Evolutionary conservation across 1,284 basidiomycete species (phyloP).

Genomic region (Pseudozyma pruni): DNA sequence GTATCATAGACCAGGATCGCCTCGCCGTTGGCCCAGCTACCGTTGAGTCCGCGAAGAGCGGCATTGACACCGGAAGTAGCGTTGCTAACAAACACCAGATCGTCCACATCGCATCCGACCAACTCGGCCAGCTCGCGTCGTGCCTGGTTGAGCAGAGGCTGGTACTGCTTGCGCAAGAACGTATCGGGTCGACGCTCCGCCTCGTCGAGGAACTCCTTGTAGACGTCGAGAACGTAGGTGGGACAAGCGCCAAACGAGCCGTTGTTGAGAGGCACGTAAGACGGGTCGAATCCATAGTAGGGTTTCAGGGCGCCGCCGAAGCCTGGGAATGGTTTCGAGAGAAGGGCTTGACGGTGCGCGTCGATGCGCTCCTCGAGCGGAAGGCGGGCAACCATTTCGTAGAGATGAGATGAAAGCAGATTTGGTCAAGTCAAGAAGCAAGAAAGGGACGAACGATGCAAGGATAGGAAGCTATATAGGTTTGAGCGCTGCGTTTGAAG

Average conservation of each 20-base stretch:
- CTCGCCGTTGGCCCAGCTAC: constrained; percentile 58
- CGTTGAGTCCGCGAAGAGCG: constrained; percentile 55
- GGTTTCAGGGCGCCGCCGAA: constrained; percentile 32
- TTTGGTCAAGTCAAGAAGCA: not conserved
- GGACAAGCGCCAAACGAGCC: constrained; percentile 47
- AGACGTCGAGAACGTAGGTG: constrained; percentile 31
- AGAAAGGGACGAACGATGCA: too few species aligned
- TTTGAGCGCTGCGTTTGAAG: too few species aligned
- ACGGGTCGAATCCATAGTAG: constrained; percentile 33
- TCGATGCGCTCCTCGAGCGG: constrained; percentile 20
- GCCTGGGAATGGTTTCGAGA: constrained; percentile 28
- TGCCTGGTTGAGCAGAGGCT: constrained; percentile 11
- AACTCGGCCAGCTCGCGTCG: constrained; percentile 23
- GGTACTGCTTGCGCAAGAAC: constrained; percentile 28
- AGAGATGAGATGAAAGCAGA: not conserved
- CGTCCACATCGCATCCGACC: constrained; percentile 24
- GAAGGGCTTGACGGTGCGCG: constrained; percentile 12
- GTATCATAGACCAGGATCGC: constrained; percentile 56
- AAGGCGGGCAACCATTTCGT: constrained; percentile 2
- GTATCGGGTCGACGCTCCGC: constrained; percentile 34
- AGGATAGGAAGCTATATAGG: not conserved
- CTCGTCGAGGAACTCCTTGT: constrained; percentile 22
- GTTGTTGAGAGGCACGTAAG: constrained; percentile 44
- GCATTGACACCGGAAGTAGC: constrained; percentile 65
- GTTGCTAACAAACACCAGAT: constrained; percentile 65